Evolutionary conservation across 108 stramenopile species (phyloP).

Genomic region (Skeletonema costatum): DNA sequence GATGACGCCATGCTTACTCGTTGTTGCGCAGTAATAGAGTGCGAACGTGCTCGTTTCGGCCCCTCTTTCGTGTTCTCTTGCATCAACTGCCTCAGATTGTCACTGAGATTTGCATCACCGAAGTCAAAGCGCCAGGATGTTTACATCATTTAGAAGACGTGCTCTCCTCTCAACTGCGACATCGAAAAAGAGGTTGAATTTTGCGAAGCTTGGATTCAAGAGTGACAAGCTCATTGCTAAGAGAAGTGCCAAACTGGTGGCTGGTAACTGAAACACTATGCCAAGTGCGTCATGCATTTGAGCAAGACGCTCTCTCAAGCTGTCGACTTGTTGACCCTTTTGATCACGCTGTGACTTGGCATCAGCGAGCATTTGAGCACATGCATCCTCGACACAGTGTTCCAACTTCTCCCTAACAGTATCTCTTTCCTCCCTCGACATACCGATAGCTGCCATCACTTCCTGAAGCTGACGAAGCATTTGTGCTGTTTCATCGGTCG

Average conservation of each 20-base stretch:
- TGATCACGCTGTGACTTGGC: conserved; percentile 43
- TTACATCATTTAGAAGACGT: conserved; percentile 35
- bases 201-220: conserved; percentile 29
- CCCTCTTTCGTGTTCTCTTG: conserved; percentile 1
- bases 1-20: conserved; percentile 25
- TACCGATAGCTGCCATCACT: conserved; percentile 65
- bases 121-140: conserved; percentile 20
- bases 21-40: conserved; percentile 3
- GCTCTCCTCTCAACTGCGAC: conserved; percentile 40
- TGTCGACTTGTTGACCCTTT: conserved; percentile 37
- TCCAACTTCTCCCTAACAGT: conserved; percentile 47
- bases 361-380: conserved; percentile 52
- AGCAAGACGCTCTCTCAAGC: conserved; percentile 21
- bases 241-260: background rate
- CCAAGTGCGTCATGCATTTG: conserved; percentile 51
- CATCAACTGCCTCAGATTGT: conserved; percentile 18
- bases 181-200: conserved; percentile 46
- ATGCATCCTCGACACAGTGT: conserved; percentile 67
- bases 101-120: conserved; percentile 10
- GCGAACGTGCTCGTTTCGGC: conserved; percentile 1
- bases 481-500: conserved; percentile 37
- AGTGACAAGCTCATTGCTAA: conserved; percentile 38
- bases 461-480: conserved; percentile 56
- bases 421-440: conserved; percentile 50
- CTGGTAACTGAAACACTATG: conserved; percentile 5